Percentiles rank a stretch among this genome's conserved stretches.
phyloP scores from a whole-genome alignment of 2,329 filamentous ascomycete genomes.

The Colletotrichum trifolii region DNA sequence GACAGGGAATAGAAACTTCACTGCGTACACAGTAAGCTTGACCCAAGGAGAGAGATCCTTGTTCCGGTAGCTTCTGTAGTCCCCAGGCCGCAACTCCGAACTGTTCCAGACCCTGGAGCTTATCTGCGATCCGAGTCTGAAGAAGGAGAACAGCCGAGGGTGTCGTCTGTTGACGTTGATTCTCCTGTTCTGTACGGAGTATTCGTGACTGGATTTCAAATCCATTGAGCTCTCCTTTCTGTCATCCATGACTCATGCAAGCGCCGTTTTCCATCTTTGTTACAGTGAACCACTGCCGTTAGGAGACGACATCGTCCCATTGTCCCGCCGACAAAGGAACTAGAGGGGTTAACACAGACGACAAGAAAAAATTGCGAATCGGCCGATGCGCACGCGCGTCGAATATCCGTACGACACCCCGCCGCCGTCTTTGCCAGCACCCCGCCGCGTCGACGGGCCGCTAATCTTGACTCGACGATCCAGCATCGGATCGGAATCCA shows the following conservation, averaged over 20 bases:
- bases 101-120: constrained; percentile 23
- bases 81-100: constrained; percentile 22
- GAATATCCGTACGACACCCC: constrained; percentile 15
- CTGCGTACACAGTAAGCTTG: constrained; percentile 6
- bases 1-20: neutral
- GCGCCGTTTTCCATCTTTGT: constrained; percentile 1
- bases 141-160: no score
- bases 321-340: constrained; percentile 30
- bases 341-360: constrained; percentile 1
- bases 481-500: neutral
- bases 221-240: no score
- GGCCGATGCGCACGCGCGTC: constrained; percentile 7
- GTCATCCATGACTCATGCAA: constrained; percentile 18
- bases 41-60: constrained; percentile 5
- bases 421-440: constrained; percentile 6
- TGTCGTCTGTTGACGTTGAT: no score
- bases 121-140: constrained; percentile 12
- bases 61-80: constrained; percentile 3
- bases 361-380: constrained; percentile 1
- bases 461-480: neutral
- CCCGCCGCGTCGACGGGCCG: constrained; percentile 1
- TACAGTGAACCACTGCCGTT: constrained; percentile 1
- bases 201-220: no score
- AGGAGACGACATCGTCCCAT: constrained; percentile 25
- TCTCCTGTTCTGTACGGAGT: no score